Evolutionary conservation across 495 filamentous ascomycete species (phyloP).

Genomic region (Extremus antarcticus): DNA sequence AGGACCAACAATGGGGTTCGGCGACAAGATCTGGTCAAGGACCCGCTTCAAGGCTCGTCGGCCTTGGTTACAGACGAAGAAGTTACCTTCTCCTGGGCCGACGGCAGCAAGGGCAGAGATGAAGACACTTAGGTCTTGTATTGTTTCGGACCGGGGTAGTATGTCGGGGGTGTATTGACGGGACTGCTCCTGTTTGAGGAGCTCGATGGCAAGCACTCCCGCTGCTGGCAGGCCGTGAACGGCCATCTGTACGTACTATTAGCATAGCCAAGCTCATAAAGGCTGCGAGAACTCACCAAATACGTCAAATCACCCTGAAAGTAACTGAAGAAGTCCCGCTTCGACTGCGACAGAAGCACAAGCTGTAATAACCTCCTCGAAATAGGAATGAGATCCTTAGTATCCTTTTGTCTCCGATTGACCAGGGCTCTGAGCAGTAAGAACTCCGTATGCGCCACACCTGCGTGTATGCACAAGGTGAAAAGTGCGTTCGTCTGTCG

Average conservation of each 20-base stretch:
- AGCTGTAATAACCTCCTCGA: slow-evolving; percentile 42
- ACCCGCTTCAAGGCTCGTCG: slow-evolving; percentile 35
- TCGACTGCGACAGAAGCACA: slow-evolving; percentile 37
- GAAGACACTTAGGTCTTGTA: slow-evolving; percentile 55
- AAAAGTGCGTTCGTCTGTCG: slow-evolving; percentile 16
- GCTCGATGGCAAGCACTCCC: slow-evolving; percentile 50
- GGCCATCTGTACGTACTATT: slow-evolving; percentile 10
- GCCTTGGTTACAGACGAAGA: slow-evolving; percentile 39
- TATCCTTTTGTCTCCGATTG: slow-evolving; percentile 40
- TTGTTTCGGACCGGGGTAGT: slow-evolving; percentile 47
- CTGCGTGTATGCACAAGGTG: slow-evolving; percentile 14
- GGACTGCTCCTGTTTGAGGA: slow-evolving; percentile 45
- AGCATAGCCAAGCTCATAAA: neutral
- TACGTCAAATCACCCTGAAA: slow-evolving; percentile 45
- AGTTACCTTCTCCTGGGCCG: slow-evolving; percentile 43
- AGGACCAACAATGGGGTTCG: neutral
- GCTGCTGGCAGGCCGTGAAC: slow-evolving; percentile 43
- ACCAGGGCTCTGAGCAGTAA: slow-evolving; percentile 47
- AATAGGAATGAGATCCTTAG: slow-evolving; percentile 41
- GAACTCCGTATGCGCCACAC: slow-evolving; percentile 43
- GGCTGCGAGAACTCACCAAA: slow-evolving; percentile 35
- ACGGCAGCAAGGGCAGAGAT: slow-evolving; percentile 49
- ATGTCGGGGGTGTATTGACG: slow-evolving; percentile 27
- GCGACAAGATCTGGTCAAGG: slow-evolving; percentile 35
- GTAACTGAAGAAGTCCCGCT: slow-evolving; percentile 38